These are phyloP conservation scores for Stachybotrys elegans DNA, from an alignment of 2,329 filamentous ascomycete species.

Conservation along the genomic window DNA sequence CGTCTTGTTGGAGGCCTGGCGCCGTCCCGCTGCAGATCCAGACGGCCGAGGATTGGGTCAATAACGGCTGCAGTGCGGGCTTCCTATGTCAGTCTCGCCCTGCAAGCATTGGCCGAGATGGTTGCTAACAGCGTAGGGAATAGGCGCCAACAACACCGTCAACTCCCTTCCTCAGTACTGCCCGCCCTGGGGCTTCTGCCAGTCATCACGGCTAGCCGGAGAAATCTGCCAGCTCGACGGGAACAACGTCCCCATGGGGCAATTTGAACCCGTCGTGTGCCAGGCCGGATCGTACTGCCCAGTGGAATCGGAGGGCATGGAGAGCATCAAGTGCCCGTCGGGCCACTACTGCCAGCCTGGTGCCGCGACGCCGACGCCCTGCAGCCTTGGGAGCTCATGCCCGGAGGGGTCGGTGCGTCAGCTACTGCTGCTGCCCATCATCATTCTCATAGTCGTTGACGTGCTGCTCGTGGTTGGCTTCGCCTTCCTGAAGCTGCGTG, in stretches of 20 bases:
- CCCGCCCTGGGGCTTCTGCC: constrained; percentile 31
- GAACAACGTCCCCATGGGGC: constrained; percentile 35
- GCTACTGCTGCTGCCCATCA: constrained; percentile 36
- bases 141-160: constrained; percentile 38
- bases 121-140: constrained; percentile 7
- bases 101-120: background rate
- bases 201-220: constrained; percentile 28
- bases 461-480: constrained; percentile 29
- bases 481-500: constrained; percentile 13
- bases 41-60: constrained; percentile 27
- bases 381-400: constrained; percentile 39
- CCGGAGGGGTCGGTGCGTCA: constrained; percentile 37
- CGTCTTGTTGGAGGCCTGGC: constrained; percentile 33
- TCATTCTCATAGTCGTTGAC: constrained; percentile 37
- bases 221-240: constrained; percentile 25
- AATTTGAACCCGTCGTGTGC: constrained; percentile 48
- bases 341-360: constrained; percentile 49
- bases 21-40: constrained; percentile 37
- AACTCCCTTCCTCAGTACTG: constrained; percentile 42
- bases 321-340: constrained; percentile 36
- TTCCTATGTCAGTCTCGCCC: constrained; percentile 32
- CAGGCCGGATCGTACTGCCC: constrained; percentile 45
- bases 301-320: constrained; percentile 21
- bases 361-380: constrained; percentile 40
- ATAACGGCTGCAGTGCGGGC: constrained; percentile 31